A percentile compares a stretch with the other conserved stretches of the same genome.
phyloP scores from a whole-genome alignment of 129 eudicot genomes.

The Flaveria brownii region DNA sequence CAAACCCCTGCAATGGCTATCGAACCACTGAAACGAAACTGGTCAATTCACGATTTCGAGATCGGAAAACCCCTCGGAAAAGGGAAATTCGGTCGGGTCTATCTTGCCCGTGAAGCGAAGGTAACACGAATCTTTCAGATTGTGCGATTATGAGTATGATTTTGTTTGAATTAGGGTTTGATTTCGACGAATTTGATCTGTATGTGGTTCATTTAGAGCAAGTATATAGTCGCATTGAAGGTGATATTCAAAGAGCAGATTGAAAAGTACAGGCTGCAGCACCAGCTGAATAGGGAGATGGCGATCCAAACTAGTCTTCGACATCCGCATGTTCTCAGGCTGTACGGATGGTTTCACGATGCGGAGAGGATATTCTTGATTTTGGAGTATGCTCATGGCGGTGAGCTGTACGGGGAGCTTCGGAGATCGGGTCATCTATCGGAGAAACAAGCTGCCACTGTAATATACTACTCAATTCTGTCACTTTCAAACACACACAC shows the following conservation, averaged over 20 bases:
- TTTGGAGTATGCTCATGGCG: constrained; percentile 87
- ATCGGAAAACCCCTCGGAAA: constrained; percentile 88
- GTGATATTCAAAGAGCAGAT: constrained; percentile 88
- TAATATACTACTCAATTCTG: neutral
- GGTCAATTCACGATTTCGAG: constrained; percentile 76
- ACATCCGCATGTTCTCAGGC: constrained; percentile 77
- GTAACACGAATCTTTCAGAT: constrained; percentile 26
- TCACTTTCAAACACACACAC: neutral
- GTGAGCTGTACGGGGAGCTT: constrained; percentile 72
- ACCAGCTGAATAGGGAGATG: constrained; percentile 86
- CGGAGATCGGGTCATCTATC: constrained; percentile 29
- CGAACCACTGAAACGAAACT: constrained; percentile 32
- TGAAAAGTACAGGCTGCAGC: constrained; percentile 74
- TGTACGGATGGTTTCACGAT: constrained; percentile 85
- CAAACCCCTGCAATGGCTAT: constrained; percentile 33
- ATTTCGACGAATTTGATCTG: constrained; percentile 7
- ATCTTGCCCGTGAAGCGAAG: constrained; percentile 89
- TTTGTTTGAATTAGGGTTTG: constrained; percentile 17
- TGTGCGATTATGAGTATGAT: neutral
- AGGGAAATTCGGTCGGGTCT: constrained; percentile 93
- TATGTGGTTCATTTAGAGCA: constrained; percentile 43
- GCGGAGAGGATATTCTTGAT: constrained; percentile 54
- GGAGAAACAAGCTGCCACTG: constrained; percentile 47
- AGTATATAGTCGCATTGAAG: constrained; percentile 85
- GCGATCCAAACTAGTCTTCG: constrained; percentile 69